Evolutionary conservation across 768 basidiomycete species (phyloP).

Genomic region (Suillus discolor): DNA sequence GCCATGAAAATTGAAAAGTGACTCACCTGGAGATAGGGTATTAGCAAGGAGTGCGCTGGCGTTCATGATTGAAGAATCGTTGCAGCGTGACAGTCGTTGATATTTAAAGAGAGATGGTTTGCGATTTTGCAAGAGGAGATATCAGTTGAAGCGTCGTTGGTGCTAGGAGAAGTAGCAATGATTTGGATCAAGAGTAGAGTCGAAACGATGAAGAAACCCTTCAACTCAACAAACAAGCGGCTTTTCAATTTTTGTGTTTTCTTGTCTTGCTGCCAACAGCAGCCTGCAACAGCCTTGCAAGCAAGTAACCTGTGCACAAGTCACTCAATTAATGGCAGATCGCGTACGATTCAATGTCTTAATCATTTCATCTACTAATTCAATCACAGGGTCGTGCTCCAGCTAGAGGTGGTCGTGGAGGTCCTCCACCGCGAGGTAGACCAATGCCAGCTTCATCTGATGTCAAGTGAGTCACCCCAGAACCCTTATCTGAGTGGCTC

Average conservation of each 20-base stretch:
- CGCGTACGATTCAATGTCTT: slow-evolving; percentile 18
- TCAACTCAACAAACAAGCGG: slow-evolving; percentile 27
- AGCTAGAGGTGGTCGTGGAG: slow-evolving; percentile 48
- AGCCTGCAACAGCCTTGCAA: slow-evolving; percentile 6
- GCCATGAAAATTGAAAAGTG: slow-evolving; percentile 32
- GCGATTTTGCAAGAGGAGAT: slow-evolving; percentile 11
- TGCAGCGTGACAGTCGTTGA: slow-evolving; percentile 25
- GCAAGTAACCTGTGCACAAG: background rate
- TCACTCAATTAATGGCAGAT: slow-evolving; percentile 29
- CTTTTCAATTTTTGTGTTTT: slow-evolving; percentile 29
- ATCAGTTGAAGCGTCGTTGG: slow-evolving; percentile 2
- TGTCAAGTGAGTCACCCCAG: slow-evolving; percentile 27
- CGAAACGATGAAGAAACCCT: slow-evolving; percentile 9
- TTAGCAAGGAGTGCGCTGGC: slow-evolving; percentile 89
- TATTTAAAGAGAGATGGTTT: slow-evolving; percentile 20
- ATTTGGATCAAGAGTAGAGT: background rate
- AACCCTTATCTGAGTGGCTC: slow-evolving; percentile 7
- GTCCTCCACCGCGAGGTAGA: slow-evolving; percentile 31
- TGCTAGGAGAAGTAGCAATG: background rate
- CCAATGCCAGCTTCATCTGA: slow-evolving; percentile 21
- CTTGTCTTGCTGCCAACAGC: slow-evolving; percentile 3
- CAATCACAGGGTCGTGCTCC: slow-evolving; percentile 59
- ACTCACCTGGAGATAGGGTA: slow-evolving; percentile 86
- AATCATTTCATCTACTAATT: slow-evolving; percentile 18
- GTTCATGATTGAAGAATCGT: slow-evolving; percentile 66